phyloP scores from a whole-genome alignment of 2,329 filamentous ascomycete genomes.

The Trichoderma sp. region DNA sequence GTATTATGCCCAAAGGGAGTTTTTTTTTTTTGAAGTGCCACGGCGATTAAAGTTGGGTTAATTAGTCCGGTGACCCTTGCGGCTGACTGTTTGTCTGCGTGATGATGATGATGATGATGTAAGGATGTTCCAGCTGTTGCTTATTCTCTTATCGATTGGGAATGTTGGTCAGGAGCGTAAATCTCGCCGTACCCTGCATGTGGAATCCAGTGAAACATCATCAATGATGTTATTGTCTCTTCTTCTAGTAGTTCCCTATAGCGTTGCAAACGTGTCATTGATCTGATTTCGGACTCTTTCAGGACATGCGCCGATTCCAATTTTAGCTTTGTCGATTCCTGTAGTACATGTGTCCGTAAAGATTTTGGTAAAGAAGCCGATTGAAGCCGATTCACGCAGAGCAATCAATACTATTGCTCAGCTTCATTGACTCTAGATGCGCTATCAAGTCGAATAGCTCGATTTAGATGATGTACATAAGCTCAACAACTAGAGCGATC shows the following conservation, averaged over 20 bases:
- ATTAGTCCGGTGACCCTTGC: background rate
- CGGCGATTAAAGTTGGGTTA: background rate
- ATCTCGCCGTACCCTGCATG: background rate
- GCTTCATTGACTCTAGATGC: background rate
- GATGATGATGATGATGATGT: background rate
- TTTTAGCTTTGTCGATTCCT: background rate
- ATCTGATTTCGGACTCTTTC: background rate
- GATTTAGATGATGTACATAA: background rate
- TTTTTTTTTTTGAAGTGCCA: background rate
- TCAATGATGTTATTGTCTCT: background rate
- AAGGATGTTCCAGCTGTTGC: background rate
- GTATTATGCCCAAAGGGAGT: background rate
- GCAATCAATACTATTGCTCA: background rate
- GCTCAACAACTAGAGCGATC: background rate
- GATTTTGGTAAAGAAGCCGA: background rate
- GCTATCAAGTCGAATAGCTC: background rate
- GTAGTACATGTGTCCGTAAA: background rate
- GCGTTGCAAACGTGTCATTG: background rate
- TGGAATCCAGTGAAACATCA: background rate
- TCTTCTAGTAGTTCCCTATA: background rate
- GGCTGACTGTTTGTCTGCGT: background rate
- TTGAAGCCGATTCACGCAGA: background rate
- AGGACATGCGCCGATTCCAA: background rate
- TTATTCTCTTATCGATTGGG: background rate
- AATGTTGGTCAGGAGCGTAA: background rate